Evolutionary conservation across 108 stramenopile species (phyloP).

Genomic region (Cyclotella kingstonii): DNA sequence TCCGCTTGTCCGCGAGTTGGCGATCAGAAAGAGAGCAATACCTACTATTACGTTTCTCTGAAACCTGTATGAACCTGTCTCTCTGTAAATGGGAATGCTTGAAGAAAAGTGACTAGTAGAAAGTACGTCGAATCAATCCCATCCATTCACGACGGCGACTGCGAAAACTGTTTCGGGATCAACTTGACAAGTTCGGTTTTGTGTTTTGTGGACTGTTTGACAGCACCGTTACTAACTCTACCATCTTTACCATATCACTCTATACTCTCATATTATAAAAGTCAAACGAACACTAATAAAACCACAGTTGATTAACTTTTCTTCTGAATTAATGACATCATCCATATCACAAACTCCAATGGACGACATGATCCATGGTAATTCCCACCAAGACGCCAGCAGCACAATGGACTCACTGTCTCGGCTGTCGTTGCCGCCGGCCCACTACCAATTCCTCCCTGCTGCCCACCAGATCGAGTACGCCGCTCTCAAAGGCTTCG

Average conservation of each 20-base stretch:
- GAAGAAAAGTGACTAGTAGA: too few species aligned
- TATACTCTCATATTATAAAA: not conserved
- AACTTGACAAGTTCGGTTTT: too few species aligned
- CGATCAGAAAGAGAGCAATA: too few species aligned
- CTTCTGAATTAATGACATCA: not conserved
- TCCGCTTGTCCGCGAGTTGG: too few species aligned
- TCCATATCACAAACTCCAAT: not conserved
- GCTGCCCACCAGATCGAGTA: not conserved
- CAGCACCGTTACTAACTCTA: not conserved
- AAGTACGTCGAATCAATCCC: constrained; percentile 1
- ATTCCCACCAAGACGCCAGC: not conserved
- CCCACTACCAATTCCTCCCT: constrained; percentile 15
- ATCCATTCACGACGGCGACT: not conserved
- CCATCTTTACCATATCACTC: not conserved
- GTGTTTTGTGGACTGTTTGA: too few species aligned
- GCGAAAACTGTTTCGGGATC: too few species aligned
- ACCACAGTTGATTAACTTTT: not conserved
- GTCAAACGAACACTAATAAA: too few species aligned
- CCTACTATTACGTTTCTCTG: too few species aligned
- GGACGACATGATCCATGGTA: too few species aligned
- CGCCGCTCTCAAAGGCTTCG: constrained; percentile 7
- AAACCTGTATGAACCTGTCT: too few species aligned
- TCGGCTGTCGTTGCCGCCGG: not conserved
- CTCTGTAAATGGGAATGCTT: too few species aligned
- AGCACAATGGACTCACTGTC: not conserved